Conservation (phyloP, 768 basidiomycete genomes). For the Serpula lacrymans region DNA sequence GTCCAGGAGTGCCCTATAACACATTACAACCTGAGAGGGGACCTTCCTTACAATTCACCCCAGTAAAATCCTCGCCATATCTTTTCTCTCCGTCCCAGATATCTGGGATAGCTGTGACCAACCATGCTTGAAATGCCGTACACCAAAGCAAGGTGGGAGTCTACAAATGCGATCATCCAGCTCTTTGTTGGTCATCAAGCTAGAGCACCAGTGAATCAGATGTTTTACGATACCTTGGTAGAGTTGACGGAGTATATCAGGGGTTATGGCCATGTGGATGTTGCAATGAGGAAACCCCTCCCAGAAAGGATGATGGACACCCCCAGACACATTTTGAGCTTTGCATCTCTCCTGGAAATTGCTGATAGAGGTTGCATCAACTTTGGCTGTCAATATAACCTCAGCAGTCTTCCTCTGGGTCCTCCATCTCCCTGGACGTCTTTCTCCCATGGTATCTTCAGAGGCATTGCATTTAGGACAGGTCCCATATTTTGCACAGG, state of each 20-base stretch:
- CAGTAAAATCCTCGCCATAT: conserved; percentile 11
- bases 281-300: conserved; percentile 14
- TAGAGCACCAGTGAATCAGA: conserved; percentile 19
- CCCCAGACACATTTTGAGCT: no score
- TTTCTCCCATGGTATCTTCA: no score
- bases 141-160: conserved; percentile 10
- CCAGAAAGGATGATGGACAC: conserved; percentile 19
- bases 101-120: conserved; percentile 5
- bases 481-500: no score
- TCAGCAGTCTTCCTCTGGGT: no score
- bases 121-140: conserved; percentile 7
- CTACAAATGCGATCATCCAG: conserved; percentile 35
- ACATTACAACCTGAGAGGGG: conserved; percentile 5
- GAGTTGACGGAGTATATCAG: conserved; percentile 23
- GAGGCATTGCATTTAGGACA: no score
- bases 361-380: no score
- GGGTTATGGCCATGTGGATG: conserved; percentile 17
- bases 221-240: conserved; percentile 29
- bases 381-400: no score
- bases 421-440: no score
- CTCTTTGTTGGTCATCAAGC: conserved; percentile 19
- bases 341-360: no score
- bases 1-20: conserved; percentile 31
- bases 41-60: no score
- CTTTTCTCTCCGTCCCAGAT: conserved; percentile 6